phyloP scores from a whole-genome alignment of 495 filamentous ascomycete species.

The Aspergillus baeticus region DNA sequence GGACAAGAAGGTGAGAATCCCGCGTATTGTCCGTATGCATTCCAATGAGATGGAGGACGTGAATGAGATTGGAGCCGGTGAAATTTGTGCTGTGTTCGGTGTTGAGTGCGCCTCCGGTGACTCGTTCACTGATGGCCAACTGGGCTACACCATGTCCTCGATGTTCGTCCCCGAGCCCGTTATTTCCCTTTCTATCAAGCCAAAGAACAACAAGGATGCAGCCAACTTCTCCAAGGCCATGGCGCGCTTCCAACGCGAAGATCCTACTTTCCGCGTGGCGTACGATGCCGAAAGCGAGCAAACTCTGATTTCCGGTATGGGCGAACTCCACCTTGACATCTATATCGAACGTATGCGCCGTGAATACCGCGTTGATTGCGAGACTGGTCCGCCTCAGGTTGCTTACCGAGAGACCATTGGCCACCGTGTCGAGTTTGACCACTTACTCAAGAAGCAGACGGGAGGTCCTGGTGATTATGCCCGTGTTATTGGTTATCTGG shows the following conservation, averaged over 20 bases:
- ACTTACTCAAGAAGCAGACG: constrained; percentile 92
- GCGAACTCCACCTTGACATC: constrained; percentile 94
- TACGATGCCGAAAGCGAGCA: constrained; percentile 89
- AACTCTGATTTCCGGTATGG: constrained; percentile 98
- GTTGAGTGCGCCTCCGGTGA: constrained; percentile 98
- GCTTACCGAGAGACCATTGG: constrained; percentile 96
- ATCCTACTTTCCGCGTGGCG: constrained; percentile 94
- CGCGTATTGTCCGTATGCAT: constrained; percentile 98
- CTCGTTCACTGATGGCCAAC: constrained; percentile 91
- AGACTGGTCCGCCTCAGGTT: constrained; percentile 95
- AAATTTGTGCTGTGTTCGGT: constrained; percentile 98
- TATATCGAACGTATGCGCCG: constrained; percentile 98
- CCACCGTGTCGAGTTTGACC: constrained; percentile 77
- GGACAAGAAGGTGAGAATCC: constrained; percentile 94
- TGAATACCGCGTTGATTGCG: constrained; percentile 94
- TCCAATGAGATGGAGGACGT: constrained; percentile 99
- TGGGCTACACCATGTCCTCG: constrained; percentile 95
- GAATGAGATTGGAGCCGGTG: constrained; percentile 84
- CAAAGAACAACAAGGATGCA: constrained; percentile 88
- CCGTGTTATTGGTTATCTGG: constrained; percentile 88
- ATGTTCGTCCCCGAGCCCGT: constrained; percentile 99
- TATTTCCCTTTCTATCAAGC: constrained; percentile 95
- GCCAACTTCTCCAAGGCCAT: constrained; percentile 98
- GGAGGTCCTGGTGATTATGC: constrained; percentile 97
- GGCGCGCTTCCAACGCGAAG: constrained; percentile 97